Percentiles rank a stretch among this genome's conserved stretches.
Conservation (phyloP, 345 rosid species). For the Cochlearia excelsa region DNA sequence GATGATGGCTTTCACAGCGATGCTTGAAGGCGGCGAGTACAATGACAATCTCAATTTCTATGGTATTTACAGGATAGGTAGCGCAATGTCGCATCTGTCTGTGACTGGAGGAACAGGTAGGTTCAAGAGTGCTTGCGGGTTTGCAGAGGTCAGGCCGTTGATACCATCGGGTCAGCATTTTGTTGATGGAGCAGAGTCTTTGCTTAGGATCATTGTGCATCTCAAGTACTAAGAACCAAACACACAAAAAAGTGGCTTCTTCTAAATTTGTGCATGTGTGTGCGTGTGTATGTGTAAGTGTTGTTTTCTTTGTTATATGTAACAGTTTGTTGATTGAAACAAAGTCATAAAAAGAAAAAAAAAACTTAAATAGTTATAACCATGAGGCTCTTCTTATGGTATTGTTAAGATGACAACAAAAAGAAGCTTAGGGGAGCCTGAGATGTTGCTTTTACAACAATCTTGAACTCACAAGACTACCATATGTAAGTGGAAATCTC, state of each 20-base stretch:
- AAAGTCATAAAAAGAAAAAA: background rate
- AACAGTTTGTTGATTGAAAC: slow-evolving; percentile 24
- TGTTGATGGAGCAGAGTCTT: slow-evolving; percentile 69
- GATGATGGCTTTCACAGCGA: slow-evolving; percentile 93
- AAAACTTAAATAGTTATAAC: background rate
- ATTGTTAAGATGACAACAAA: background rate
- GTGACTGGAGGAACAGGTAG: slow-evolving; percentile 91
- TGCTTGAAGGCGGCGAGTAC: slow-evolving; percentile 90
- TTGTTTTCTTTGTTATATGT: slow-evolving; percentile 13
- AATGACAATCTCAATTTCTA: slow-evolving; percentile 89
- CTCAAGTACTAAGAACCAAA: slow-evolving; percentile 34
- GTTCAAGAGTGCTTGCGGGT: slow-evolving; percentile 60
- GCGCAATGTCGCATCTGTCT: slow-evolving; percentile 68
- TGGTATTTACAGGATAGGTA: slow-evolving; percentile 68
- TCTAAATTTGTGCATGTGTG: slow-evolving; percentile 21
- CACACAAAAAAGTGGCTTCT: slow-evolving; percentile 6
- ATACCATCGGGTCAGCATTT: slow-evolving; percentile 70
- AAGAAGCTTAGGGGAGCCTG: slow-evolving; percentile 9
- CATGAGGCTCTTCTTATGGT: background rate
- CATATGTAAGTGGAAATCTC: slow-evolving; percentile 17
- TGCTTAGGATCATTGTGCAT: slow-evolving; percentile 66
- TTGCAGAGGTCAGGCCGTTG: slow-evolving; percentile 72
- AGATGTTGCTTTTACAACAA: slow-evolving; percentile 29
- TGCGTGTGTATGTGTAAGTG: slow-evolving; percentile 19
- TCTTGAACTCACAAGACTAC: slow-evolving; percentile 21